These are phyloP conservation scores for Priceomyces carsonii DNA, from an alignment of 805 yeast species.

Conservation along the genomic window DNA sequence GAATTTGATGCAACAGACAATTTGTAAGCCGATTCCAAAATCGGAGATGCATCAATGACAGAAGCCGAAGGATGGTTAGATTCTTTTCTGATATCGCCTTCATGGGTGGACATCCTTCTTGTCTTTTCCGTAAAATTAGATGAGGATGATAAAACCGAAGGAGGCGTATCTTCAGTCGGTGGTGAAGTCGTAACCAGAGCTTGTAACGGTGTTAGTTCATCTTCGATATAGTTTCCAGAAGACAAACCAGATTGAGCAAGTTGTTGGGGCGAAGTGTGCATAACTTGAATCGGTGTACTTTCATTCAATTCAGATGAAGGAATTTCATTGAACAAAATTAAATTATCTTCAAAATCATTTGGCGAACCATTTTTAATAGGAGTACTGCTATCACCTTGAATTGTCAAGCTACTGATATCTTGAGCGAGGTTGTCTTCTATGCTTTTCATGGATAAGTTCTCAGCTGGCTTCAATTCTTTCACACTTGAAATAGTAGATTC, in stretches of 20 bases:
- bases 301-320: no score
- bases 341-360: not conserved
- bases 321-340: not conserved
- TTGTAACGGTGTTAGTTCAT: conserved; percentile 4
- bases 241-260: not conserved
- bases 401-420: conserved; percentile 1
- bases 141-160: conserved; percentile 3
- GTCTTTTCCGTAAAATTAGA: no score
- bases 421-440: no score
- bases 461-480: no score
- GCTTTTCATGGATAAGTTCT: no score
- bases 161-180: conserved; percentile 4
- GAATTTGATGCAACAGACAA: conserved; percentile 7
- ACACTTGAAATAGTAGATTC: no score
- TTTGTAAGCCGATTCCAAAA: conserved; percentile 18
- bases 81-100: no score
- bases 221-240: conserved; percentile 2
- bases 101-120: no score
- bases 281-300: no score
- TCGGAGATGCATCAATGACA: conserved; percentile 19
- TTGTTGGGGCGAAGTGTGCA: no score
- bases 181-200: conserved; percentile 6
- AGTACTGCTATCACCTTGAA: not conserved
- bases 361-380: conserved; percentile 1
- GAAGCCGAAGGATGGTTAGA: no score